These are phyloP conservation scores for Zygoascus biomembranicola DNA, from an alignment of 805 yeast species.

Conservation along the genomic window DNA sequence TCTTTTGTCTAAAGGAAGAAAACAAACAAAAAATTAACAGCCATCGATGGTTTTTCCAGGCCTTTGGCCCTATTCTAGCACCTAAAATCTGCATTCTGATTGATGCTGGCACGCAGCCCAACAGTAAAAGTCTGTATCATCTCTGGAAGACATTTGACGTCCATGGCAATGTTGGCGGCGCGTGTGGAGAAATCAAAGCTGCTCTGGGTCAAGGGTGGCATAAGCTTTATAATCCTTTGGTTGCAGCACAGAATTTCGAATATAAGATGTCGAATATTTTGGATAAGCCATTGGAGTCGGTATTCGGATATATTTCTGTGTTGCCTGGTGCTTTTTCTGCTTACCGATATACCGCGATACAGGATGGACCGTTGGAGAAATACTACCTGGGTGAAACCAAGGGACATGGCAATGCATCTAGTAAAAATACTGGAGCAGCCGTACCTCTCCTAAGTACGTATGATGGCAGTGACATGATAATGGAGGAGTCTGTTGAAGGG, in stretches of 20 bases:
- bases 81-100: constrained; percentile 78
- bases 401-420: constrained; percentile 25
- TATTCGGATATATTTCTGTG: constrained; percentile 89
- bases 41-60: constrained; percentile 95
- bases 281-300: constrained; percentile 93
- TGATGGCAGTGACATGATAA: not conserved
- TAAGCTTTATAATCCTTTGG: constrained; percentile 69
- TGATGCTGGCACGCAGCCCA: constrained; percentile 94
- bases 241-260: constrained; percentile 95
- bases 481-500: not conserved
- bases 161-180: constrained; percentile 83
- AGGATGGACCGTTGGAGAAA: constrained; percentile 74
- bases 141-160: constrained; percentile 80
- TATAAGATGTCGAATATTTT: constrained; percentile 91
- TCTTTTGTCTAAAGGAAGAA: constrained; percentile 84
- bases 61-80: constrained; percentile 71
- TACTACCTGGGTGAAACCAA: constrained; percentile 84
- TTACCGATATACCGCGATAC: constrained; percentile 74
- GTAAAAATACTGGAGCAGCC: not conserved
- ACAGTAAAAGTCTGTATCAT: constrained; percentile 73
- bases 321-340: constrained; percentile 97
- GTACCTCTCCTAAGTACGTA: not conserved
- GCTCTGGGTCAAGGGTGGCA: constrained; percentile 57
- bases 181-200: constrained; percentile 94
- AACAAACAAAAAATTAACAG: constrained; percentile 88